Evolutionary conservation across 441 rosid genomes (phyloP).

Genomic region (Kokia cookei): DNA sequence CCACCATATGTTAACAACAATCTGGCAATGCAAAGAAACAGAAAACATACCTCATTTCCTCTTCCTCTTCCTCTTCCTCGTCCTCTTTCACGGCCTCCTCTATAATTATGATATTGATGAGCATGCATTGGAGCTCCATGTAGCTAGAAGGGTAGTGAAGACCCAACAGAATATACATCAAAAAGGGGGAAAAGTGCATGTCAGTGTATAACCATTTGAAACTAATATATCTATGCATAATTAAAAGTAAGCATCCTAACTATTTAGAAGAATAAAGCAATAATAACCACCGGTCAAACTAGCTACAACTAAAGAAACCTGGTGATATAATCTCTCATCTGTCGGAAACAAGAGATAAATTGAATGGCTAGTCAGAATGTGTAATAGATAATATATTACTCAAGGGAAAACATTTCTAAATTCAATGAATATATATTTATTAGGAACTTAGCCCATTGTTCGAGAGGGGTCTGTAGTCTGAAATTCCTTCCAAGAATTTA

Average conservation of each 20-base stretch:
- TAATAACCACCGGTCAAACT: background rate
- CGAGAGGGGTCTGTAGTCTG: background rate
- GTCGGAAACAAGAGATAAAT: background rate
- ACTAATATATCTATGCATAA: background rate
- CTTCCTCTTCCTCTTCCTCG: slow-evolving; percentile 20
- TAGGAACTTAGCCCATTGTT: background rate
- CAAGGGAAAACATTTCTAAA: background rate
- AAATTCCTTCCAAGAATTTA: background rate
- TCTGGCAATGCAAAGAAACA: slow-evolving; percentile 10
- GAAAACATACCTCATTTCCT: slow-evolving; percentile 19
- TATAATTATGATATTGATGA: slow-evolving; percentile 2
- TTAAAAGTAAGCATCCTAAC: background rate
- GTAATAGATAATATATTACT: background rate
- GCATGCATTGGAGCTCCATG: slow-evolving; percentile 11
- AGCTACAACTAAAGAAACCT: background rate
- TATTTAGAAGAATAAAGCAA: background rate
- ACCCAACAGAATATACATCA: background rate
- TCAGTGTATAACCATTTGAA: background rate
- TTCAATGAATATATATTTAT: background rate
- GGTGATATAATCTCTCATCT: background rate
- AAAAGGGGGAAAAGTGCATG: background rate
- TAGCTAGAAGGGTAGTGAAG: slow-evolving; percentile 5
- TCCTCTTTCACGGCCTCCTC: slow-evolving; percentile 28
- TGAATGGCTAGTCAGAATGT: background rate
- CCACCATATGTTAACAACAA: background rate